Conservation (phyloP, 1,284 basidiomycete genomes). For the Sanghuangporus weigelae region DNA sequence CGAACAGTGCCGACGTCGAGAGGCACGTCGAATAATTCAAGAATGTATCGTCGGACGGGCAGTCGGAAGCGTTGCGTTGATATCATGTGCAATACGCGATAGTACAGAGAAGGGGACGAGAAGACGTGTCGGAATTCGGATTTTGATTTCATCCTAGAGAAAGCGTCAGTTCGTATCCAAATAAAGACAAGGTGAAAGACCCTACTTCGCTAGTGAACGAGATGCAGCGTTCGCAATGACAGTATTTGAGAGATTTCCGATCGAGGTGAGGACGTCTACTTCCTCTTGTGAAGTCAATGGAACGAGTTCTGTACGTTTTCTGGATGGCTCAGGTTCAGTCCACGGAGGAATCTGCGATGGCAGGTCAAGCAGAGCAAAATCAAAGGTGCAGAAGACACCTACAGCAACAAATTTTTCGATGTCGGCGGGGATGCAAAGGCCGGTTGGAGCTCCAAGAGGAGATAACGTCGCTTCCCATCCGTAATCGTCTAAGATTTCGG, state of each 20-base stretch:
- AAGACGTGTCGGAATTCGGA: conserved; percentile 75
- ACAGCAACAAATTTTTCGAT: conserved; percentile 78
- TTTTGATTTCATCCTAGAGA: conserved; percentile 70
- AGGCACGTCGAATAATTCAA: conserved; percentile 88
- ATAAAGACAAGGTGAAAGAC: neutral
- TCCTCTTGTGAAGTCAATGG: conserved; percentile 70
- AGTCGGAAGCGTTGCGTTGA: conserved; percentile 86
- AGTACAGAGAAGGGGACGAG: conserved; percentile 72
- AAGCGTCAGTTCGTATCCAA: neutral
- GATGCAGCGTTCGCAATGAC: conserved; percentile 94
- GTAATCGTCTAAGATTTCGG: conserved; percentile 84
- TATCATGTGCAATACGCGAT: conserved; percentile 80
- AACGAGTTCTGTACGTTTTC: conserved; percentile 46
- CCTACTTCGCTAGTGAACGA: conserved; percentile 75
- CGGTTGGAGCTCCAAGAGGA: conserved; percentile 84
- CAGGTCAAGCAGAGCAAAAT: neutral
- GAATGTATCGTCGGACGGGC: conserved; percentile 85
- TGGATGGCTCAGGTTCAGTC: conserved; percentile 46
- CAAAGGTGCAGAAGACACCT: conserved; percentile 29
- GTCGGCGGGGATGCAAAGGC: conserved; percentile 84
- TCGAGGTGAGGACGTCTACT: conserved; percentile 82
- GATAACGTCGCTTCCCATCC: conserved; percentile 90
- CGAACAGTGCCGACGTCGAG: conserved; percentile 56
- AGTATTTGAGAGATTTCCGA: conserved; percentile 93
- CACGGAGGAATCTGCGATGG: conserved; percentile 68